Evolutionary conservation across 768 basidiomycete species (phyloP).

Genomic region (Lepiota venenata): DNA sequence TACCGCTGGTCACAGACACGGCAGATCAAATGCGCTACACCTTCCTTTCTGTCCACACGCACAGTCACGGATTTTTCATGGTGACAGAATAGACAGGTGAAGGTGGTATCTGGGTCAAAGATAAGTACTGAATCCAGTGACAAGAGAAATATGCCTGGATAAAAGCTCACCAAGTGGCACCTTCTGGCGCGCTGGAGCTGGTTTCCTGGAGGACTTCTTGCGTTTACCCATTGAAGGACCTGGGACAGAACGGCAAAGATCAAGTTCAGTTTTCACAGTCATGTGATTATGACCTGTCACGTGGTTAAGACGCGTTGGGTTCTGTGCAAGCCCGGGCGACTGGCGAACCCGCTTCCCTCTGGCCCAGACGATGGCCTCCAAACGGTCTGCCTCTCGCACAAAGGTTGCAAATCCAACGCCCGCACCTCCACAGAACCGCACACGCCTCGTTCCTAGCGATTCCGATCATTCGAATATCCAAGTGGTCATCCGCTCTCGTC

Average conservation of each 20-base stretch:
- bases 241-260: background rate
- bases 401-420: constrained; percentile 29
- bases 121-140: background rate
- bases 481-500: constrained; percentile 88
- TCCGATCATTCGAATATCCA: constrained; percentile 74
- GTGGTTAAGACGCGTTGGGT: constrained; percentile 27
- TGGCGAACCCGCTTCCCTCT: constrained; percentile 4
- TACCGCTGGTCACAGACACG: constrained; percentile 85
- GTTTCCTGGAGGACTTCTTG: constrained; percentile 86
- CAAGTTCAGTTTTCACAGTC: background rate
- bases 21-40: constrained; percentile 76
- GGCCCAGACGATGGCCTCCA: constrained; percentile 53
- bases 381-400: constrained; percentile 52
- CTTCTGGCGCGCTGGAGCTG: constrained; percentile 60
- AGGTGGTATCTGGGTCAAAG: constrained; percentile 60
- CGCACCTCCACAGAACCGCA: constrained; percentile 23
- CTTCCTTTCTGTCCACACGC: constrained; percentile 82
- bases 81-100: constrained; percentile 87
- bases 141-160: background rate
- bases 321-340: constrained; percentile 1
- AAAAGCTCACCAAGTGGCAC: constrained; percentile 67
- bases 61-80: constrained; percentile 89
- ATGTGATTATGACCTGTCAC: constrained; percentile 22
- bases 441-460: background rate
- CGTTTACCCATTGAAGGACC: constrained; percentile 72